Conservation (phyloP, 2,329 filamentous ascomycete genomes). For the Penicillium sp. region DNA sequence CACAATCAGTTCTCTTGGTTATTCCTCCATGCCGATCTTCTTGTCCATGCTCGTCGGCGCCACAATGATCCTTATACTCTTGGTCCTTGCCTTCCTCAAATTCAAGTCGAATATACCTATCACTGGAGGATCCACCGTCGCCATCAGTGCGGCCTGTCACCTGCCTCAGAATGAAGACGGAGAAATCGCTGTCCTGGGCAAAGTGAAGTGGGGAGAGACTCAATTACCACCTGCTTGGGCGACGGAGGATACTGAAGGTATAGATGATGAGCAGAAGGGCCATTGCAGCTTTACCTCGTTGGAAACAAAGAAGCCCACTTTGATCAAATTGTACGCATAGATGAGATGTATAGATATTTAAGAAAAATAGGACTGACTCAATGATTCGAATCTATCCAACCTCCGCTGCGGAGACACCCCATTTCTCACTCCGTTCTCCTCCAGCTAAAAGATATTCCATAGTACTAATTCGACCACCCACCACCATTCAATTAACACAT, state of each 20-base stretch:
- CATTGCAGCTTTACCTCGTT: slow-evolving; percentile 9
- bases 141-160: slow-evolving; percentile 35
- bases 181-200: not conserved
- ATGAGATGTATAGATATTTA: not conserved
- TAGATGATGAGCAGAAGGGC: not conserved
- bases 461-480: too few relatives aligned
- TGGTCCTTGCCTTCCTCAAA: slow-evolving; percentile 15
- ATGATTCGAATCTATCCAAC: too few relatives aligned
- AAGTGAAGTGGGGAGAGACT: slow-evolving; percentile 7
- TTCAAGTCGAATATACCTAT: slow-evolving; percentile 32
- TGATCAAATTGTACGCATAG: slow-evolving; percentile 7
- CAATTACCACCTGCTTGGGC: not conserved
- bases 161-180: not conserved
- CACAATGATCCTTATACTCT: slow-evolving; percentile 11
- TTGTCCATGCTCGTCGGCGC: slow-evolving; percentile 6
- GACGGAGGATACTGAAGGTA: not conserved
- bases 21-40: slow-evolving; percentile 14
- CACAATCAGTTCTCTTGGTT: slow-evolving; percentile 7
- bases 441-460: too few relatives aligned
- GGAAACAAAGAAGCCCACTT: slow-evolving; percentile 1
- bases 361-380: too few relatives aligned
- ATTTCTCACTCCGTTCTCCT: too few relatives aligned
- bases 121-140: slow-evolving; percentile 31
- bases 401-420: too few relatives aligned
- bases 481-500: slow-evolving; percentile 6